Conservation (phyloP, 139 green algal genomes). For the Tetradesmus obliquus region DNA sequence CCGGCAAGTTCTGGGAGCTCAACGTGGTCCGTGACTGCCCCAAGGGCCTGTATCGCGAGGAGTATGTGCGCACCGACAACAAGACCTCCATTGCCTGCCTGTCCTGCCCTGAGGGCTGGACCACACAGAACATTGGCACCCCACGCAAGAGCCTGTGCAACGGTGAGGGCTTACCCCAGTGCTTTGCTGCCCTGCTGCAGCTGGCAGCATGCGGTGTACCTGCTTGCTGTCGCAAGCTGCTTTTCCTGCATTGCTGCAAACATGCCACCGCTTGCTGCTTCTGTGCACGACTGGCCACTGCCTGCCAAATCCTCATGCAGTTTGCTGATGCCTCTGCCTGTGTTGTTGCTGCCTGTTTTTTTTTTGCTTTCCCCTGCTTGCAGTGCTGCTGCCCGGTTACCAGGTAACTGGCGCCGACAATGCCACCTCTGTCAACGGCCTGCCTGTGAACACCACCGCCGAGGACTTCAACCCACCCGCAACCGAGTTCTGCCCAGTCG, state of each 20-base stretch:
- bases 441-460: not conserved
- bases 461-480: not conserved
- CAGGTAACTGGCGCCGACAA: not conserved
- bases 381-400: conserved; percentile 7
- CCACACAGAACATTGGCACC: not conserved
- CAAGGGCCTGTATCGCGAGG: not conserved
- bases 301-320: not conserved
- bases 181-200: not conserved
- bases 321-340: not conserved
- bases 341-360: not conserved
- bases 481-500: not conserved
- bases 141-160: not conserved
- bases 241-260: not conserved
- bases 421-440: not conserved
- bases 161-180: not conserved
- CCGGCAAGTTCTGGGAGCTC: not conserved
- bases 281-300: too few relatives aligned
- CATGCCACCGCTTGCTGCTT: too few relatives aligned
- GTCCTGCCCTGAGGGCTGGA: not conserved
- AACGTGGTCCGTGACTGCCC: not conserved
- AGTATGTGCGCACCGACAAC: not conserved
- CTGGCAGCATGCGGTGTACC: too few relatives aligned
- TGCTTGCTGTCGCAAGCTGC: not conserved
- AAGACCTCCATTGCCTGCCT: not conserved
- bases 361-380: not conserved